phyloP scores from a whole-genome alignment of 2,329 filamentous ascomycete species.

The Aspergillus phoenicis region DNA sequence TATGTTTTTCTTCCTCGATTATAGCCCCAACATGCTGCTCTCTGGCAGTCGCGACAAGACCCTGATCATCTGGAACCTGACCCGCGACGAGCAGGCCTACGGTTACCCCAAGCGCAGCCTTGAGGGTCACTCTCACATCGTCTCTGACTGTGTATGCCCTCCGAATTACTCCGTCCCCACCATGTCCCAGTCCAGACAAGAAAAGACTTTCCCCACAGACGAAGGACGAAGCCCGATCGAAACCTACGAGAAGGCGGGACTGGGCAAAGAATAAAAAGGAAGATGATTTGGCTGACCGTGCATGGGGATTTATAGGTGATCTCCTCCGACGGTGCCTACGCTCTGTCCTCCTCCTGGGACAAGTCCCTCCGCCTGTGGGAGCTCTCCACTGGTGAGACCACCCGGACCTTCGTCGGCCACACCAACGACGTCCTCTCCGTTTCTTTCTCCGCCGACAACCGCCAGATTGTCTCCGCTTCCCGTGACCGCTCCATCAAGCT shows the following conservation, averaged over 20 bases:
- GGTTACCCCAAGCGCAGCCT: conserved; percentile 99
- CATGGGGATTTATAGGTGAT: conserved; percentile 69
- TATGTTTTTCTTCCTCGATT: conserved; percentile 27
- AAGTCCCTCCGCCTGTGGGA: conserved; percentile 99
- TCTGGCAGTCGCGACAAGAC: conserved; percentile 97
- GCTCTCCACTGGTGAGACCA: conserved; percentile 95
- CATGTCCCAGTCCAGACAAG: neutral
- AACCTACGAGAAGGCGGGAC: conserved; percentile 12
- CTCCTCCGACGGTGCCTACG: conserved; percentile 98
- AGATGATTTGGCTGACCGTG: conserved; percentile 32
- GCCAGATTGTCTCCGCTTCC: conserved; percentile 98
- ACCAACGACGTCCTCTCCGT: conserved; percentile 99
- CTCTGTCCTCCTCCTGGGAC: conserved; percentile 98
- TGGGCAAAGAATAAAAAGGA: conserved; percentile 10
- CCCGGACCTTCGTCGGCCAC: conserved; percentile 97
- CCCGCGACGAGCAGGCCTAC: conserved; percentile 96
- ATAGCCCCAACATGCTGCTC: conserved; percentile 98
- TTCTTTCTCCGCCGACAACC: conserved; percentile 99
- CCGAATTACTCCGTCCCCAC: conserved; percentile 18
- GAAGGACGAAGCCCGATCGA: neutral
- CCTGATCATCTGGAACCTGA: conserved; percentile 99
- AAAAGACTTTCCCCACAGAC: conserved; percentile 1
- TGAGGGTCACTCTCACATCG: conserved; percentile 98
- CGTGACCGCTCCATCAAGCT: conserved; percentile 99
- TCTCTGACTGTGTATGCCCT: conserved; percentile 97